Evolutionary conservation across 2,329 filamentous ascomycete species (phyloP), one percentile per base, ranked within the genome.

Genomic region (Penicillium frequentans): DNA sequence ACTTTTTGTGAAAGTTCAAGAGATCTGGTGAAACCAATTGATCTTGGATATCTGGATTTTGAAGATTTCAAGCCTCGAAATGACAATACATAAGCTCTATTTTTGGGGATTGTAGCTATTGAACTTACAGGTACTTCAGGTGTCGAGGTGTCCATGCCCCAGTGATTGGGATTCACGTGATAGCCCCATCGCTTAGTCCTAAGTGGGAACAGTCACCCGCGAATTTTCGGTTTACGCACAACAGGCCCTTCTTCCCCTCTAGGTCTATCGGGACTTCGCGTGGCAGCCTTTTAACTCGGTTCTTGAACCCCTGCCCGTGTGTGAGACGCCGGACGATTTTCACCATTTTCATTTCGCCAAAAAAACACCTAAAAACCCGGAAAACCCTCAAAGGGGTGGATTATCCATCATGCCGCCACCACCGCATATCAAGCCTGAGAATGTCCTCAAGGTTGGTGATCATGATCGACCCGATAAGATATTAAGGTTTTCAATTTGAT

Each of bases 391-490:
- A 66, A 68, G 65, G 69, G 67, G 66, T 65, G 68, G 66, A 61
- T 71, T 69, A 48, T 31, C 77, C 77, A 86, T 71, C 74, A 89
- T 93, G 95, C 91, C 95, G 83, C 95, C 95, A 76, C 93, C 93
- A 81, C 90, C 92, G 69, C 92, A 98, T 78, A 93, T 95, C 77
- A 96, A 96, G 80, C 95, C 95, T 74, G 95, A 99, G 84, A 99
- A 99, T 88, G 93, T 97, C 76, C 88, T 98, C 77, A 96, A 96
- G 78, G 82, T 82, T 72, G 73, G 79, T 69, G 52, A 48, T 61
- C 29, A 60, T 51, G 43, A 59, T 57, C 44, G 53, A 55, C 48
- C 33, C 43, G 29, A 54, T 21, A 54, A 29, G 44, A 39, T 43
- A 45, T 26, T 11, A 35, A 26, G 14, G 2, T 52, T 49, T 49